Base-by-base conservation (phyloP, 805 yeast genomes). In the Zygosaccharomyces bailii region DNA sequence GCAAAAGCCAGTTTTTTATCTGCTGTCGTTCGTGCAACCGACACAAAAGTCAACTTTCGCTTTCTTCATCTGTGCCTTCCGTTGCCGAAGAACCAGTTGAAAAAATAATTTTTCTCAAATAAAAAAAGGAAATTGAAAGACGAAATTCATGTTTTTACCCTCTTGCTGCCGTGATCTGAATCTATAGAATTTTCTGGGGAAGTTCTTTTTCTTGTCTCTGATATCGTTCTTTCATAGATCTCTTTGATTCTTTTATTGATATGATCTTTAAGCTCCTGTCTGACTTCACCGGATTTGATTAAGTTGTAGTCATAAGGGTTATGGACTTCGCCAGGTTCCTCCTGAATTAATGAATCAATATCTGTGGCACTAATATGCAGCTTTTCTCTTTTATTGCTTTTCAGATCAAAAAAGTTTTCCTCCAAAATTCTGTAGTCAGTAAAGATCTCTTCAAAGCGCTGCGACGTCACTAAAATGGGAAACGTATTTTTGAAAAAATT, bases 321-420 rank as follows among this genome's bases (percentile, higher is more conserved):
- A 7, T 34, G 25, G 5, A 35, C 39, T 9, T 30, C 44, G 2
- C 14, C 41, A 9, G 13, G 35, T 7, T 53, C 51, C 46, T 61
- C 68, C 5, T 59, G 54, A 14, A 61, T 49, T 10, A 63, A 39
- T n/a, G 45, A 38, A 9, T 41, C 48, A 34, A 59, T 55, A 13
- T 57, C 65, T 4, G 48, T 46, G 5, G 55, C 50, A 2, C 53
- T 42, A 7, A 62, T 58, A 34, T 51, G 51, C 18, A 65, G 45
- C 29, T 58, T 54, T 25, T 50, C 63, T 9, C 63, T 59, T 51
- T 64, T 65, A 42, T 65, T 65, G 34, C 67, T 63, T 40, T 63
- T 63, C 35, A 64, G 49, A 32, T 60, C 61, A 23, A 65, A 62
- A 43, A 65, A 65, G 38, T 56, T 61, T 42, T 62, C 62, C 43